Evolutionary conservation across 2,329 filamentous ascomycete species (phyloP), one percentile per base, ranked within the genome.

Genomic region (Penicillium capsulatum): DNA sequence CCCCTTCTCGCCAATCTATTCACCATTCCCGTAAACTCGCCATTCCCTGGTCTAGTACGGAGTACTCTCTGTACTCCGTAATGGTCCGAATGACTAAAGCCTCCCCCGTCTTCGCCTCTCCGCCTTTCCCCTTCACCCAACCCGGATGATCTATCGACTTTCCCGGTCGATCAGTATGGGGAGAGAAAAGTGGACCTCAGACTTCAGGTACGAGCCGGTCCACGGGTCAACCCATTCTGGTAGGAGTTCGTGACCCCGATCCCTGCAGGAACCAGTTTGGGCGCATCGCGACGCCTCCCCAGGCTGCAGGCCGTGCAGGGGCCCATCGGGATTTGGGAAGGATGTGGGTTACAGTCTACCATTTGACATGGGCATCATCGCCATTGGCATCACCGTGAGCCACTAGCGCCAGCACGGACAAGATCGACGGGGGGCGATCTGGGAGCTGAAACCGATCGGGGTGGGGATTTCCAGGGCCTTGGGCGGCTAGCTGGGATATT

Each of bases 401-500:
- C 19, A 22, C 19, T 22, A 22, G 28, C 17, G 6, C 26, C 13
- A 5, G n/a, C 6, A n/a, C 11, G 31, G 31, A 8, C 20, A 24
- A 19, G 41, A 44, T 44, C 41, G 32, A 8, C 32, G 22, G 15
- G 22, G 10, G 29, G 24, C 27, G 32, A 42, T 45, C 42, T 41
- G 38, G 38, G 43, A 49, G 43, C 46, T 47, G 47, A 47, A 44
- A 42, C 40, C 36, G 42, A 44, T 48, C 47, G 48, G 40, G 39
- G 36, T 37, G 22, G 31, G 45, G 52, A 48, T 53, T 52, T 45
- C 42, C 44, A 44, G 31, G 41, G 51, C 50, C 45, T 41, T 54
- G 39, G 48, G 51, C 51, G 51, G 51, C 50, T 52, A 54, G 44
- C 48, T 38, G 35, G 50, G 51, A 54, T 54, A 54, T 50, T 53